These are phyloP conservation scores for Trichoderma koningiopsis DNA, from an alignment of 2,329 filamentous ascomycete genomes.

Conservation along the genomic window DNA sequence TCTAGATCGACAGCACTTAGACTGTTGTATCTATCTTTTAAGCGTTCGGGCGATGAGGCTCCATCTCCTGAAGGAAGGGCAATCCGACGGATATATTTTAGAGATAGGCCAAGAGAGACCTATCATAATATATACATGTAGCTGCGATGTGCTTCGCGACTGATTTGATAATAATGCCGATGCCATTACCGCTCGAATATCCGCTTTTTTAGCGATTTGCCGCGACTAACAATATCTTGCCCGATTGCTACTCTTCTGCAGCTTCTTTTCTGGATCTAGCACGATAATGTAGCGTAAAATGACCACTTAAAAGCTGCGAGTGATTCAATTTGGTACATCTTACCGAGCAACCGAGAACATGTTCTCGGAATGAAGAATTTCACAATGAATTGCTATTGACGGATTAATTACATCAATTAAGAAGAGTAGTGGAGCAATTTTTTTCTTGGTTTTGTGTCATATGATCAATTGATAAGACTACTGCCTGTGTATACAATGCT, in stretches of 20 bases:
- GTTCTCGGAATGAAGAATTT: neutral
- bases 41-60: neutral
- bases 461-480: neutral
- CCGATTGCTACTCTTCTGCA: neutral
- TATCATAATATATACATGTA: neutral
- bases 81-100: conserved; percentile 15
- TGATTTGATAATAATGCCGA: neutral
- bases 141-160: neutral
- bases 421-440: neutral
- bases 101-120: neutral
- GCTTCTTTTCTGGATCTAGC: conserved; percentile 5
- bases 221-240: neutral
- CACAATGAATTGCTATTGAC: neutral
- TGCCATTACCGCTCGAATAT: neutral
- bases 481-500: neutral
- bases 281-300: neutral
- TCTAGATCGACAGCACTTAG: neutral
- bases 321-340: neutral
- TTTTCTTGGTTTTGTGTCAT: neutral
- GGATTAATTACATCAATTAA: neutral
- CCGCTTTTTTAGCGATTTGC: conserved; percentile 8
- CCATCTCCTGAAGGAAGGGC: neutral
- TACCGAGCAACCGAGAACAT: neutral
- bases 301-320: neutral
- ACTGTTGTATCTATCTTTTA: neutral